Conservation (phyloP, 202 grass and related monocot genomes). For the Setaria viridis region DNA sequence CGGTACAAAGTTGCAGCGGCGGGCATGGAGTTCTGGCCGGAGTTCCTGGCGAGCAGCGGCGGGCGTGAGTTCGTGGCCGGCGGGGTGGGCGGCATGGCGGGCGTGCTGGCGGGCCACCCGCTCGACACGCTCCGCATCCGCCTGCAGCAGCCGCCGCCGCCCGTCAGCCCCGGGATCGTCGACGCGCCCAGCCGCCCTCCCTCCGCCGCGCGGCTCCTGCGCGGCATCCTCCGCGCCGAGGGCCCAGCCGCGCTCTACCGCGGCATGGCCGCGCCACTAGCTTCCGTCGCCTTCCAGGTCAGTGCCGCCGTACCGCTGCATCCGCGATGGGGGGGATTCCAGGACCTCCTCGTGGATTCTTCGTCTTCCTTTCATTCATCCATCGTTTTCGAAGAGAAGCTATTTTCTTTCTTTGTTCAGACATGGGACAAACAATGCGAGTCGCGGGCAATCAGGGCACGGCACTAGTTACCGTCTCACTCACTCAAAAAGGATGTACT, state of each 20-base stretch:
- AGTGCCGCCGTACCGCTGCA: neutral
- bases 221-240: constrained; percentile 76
- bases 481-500: neutral
- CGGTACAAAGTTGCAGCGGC: too few relatives aligned
- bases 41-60: constrained; percentile 86
- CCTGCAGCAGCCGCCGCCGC: constrained; percentile 74
- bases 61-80: constrained; percentile 88
- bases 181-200: neutral
- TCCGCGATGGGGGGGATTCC: neutral
- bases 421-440: too few relatives aligned
- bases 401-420: neutral
- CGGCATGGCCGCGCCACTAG: constrained; percentile 88
- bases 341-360: neutral
- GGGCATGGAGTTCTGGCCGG: constrained; percentile 94
- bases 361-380: neutral
- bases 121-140: constrained; percentile 96
- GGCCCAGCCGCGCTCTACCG: constrained; percentile 91
- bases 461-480: constrained; percentile 6
- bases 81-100: constrained; percentile 90
- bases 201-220: constrained; percentile 66
- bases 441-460: neutral
- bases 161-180: constrained; percentile 34
- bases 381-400: constrained; percentile 5
- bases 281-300: constrained; percentile 91
- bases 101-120: constrained; percentile 83